Evolutionary conservation across 148 eudicot species (phyloP), one percentile per base, ranked within the genome.

Genomic region (Rhododendron griersonianum): DNA sequence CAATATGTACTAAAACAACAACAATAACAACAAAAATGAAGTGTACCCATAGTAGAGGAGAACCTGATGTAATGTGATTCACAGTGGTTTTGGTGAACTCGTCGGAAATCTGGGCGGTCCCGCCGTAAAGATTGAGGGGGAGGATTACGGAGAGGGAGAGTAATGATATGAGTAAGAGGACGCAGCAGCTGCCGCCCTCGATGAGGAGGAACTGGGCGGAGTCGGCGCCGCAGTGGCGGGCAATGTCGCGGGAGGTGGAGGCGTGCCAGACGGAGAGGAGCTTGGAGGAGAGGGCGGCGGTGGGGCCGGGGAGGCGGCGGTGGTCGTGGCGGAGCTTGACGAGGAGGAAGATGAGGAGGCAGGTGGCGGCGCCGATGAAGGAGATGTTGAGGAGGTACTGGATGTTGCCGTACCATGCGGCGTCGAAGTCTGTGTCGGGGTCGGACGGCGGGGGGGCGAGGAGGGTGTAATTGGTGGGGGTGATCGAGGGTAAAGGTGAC

Each of bases 201-300:
- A 95, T 93, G 39, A 97, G 88, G 55, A 95, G 93, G 84, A 93
- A 97, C 80, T 97, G 99, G 7, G 99, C 98, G 2, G 99, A 96
- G 53, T 97, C 99, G 14, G 99, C 98, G 1, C 99, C 99, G 55
- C 99, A 96, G 83, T 95, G 98, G 73, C 90, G 92, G 18, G 95
- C 93, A 86, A 97, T 95, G 87, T 94, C 94, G 3, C 91, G 91
- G 39, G 92, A 90, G 65, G 98, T 90, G 84, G 98, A 96, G 86
- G 98, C 98, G 85, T 95, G 95, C 98, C 98, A 96, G n/a, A 94
- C 98, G 55, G 98, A 95, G 50, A 95, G 93, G 19, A 97, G 99
- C 91, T 97, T 97, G 37, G 98, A 85, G 33, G 88, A 63, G 79
- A 94, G 88, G 67, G 99, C 95, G 59, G 94, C 96, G 65, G 93